Base-by-base conservation (phyloP, 148 eudicot genomes). In the Euryodendron excelsum region DNA sequence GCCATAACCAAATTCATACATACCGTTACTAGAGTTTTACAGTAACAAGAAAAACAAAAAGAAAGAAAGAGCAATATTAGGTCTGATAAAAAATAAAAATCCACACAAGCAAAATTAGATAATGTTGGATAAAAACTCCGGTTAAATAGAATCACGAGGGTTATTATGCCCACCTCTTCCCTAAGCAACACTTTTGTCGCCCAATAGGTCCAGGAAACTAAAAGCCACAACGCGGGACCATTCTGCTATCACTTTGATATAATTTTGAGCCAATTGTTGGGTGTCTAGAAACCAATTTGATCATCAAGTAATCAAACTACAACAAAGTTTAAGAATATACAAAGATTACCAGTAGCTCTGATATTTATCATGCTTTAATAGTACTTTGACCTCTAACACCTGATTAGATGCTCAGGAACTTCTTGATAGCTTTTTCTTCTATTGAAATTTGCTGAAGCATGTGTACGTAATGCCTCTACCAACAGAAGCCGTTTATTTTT, bases 1-100 rank as follows among this genome's bases (percentile, higher is more conserved):
- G 36, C 74, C 72, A 80, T 23, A 73, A 67, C 55, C 39, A 76
- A 65, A 70, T 30, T 48, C 55, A 69, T 45, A 56, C 30, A 34
- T 25, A 36, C 10, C 10, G 5, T 27, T 27, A 63, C 25, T 25
- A n/a, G n/a, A 61, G 37, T 39, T 13, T 27, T 68, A 55, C 41
- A 58, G 23, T 70, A 72, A 18, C 9, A 44, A 15, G 39, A 27
- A 64, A 11, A 21, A 12, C 4, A 20, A 55, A 21, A 30, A 18
- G 5, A 31, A 28, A 18, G 27, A 50, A 28, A 15, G 15, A 41
- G 31, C 50, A 53, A n/a, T n/a, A n/a, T n/a, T n/a, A n/a, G n/a
- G n/a, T n/a, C n/a, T n/a, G n/a, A n/a, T n/a, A n/a, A n/a, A n/a
- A n/a, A 34, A 25, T 23, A 23, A 5, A 13, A 0, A n/a, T n/a